Evolutionary conservation across 805 yeast species (phyloP).

Genomic region (Candida railenensis): DNA sequence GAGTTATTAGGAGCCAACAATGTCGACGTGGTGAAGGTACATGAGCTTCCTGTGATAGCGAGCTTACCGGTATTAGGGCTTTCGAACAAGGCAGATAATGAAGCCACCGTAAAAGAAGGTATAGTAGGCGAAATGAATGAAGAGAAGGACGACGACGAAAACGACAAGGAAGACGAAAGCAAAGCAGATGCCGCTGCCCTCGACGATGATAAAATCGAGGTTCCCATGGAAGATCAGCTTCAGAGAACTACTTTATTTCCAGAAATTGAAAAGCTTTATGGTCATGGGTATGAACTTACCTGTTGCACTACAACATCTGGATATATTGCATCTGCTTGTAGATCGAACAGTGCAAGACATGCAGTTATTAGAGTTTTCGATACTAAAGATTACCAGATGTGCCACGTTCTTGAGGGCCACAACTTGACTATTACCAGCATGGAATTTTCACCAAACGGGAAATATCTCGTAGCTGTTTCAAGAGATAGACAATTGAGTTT

Average conservation of each 20-base stretch:
- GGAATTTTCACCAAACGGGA: conserved; percentile 68
- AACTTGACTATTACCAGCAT: conserved; percentile 82
- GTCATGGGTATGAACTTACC: conserved; percentile 94
- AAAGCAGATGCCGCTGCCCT: conserved; percentile 6
- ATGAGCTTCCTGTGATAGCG: conserved; percentile 72
- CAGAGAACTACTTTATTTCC: conserved; percentile 95
- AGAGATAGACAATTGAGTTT: conserved; percentile 85
- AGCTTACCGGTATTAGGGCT: conserved; percentile 90
- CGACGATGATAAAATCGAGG: conserved; percentile 17
- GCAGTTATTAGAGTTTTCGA: conserved; percentile 82
- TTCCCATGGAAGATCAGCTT: conserved; percentile 83
- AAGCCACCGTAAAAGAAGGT: conserved; percentile 30
- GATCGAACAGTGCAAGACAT: conserved; percentile 79
- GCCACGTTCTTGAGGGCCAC: conserved; percentile 60
- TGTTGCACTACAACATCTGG: conserved; percentile 71
- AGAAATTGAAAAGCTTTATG: conserved; percentile 89
- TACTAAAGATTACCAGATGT: conserved; percentile 53
- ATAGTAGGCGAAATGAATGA: conserved; percentile 11
- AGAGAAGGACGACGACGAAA: conserved; percentile 34
- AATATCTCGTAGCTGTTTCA: conserved; percentile 70
- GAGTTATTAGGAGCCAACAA: conserved; percentile 54
- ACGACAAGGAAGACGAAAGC: conserved; percentile 16
- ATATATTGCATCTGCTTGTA: conserved; percentile 85
- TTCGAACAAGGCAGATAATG: conserved; percentile 79
- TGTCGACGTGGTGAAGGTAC: conserved; percentile 27